Evolutionary conservation across 495 filamentous ascomycete genomes (phyloP), one percentile per base, ranked within the genome.

Genomic region (Bombardia bombarda): DNA sequence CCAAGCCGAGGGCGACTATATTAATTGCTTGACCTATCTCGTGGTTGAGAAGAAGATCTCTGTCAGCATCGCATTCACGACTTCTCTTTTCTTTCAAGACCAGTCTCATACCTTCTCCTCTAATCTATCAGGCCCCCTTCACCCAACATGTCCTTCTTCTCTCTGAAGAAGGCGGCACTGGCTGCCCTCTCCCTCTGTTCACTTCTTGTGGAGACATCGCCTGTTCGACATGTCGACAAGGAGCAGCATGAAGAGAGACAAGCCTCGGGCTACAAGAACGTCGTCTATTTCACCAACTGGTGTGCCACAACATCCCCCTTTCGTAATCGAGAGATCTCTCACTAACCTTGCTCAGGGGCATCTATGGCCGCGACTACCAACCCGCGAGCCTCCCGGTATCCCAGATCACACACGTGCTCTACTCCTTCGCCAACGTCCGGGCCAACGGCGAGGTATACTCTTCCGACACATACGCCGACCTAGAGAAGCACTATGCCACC

Each of bases 351-450:
- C 6, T 5, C 42, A 68, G 87, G 88, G 86, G 81, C 25, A 93
- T 94, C 49, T 94, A 94, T 54, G 86, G 74, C 32, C 74, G 89
- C 50, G 79, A 86, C 51, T 86, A 88, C 61, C 75, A 89, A 40
- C 86, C 87, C 2, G 75, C 84, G 42, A 78, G 90, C 52, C 70
- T 97, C 18, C 90, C 90, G 0, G 85, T 76, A 1, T 72, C 80
- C 13, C 75, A 95, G 46, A 62, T 97, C 45, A 95, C 86, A 5
- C 88, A 95, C 57, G 71, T 96, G 3, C 72, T 95, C 6, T 95
- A 95, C 59, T 74, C 90, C 23, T 97, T 97, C 58, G 87, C 86
- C 46, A 90, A 95, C 57, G 63, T 95, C n/a, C 72, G 74, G 0
- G 68, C 82, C 0, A 82, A 84, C 23, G 90, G 90, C 18, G 82